Evolutionary conservation across 2,329 filamentous ascomycete genomes (phyloP).

Genomic region (Thielaviopsis ethacetica): DNA sequence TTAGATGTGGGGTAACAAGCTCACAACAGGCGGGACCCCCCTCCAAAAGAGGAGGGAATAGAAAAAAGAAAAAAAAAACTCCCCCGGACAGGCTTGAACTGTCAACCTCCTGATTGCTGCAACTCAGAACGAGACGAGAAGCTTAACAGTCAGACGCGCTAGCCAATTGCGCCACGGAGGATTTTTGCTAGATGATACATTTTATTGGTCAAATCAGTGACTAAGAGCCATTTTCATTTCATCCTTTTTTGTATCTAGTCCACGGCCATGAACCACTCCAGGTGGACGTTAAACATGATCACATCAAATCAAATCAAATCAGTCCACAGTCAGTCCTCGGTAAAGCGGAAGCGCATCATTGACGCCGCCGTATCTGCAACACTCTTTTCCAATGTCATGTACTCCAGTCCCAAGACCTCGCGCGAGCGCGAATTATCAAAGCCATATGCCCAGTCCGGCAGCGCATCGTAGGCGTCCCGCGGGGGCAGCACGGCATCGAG

Average conservation of each 20-base stretch:
- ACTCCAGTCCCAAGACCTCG: conserved; percentile 34
- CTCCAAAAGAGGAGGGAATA: neutral
- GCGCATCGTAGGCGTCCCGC: conserved; percentile 19
- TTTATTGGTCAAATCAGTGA: no score
- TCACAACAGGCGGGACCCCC: no score
- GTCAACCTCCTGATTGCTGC: conserved; percentile 5
- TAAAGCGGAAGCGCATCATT: neutral
- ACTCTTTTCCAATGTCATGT: conserved; percentile 30
- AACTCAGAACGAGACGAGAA: neutral
- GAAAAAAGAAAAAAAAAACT: neutral
- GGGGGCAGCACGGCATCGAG: conserved; percentile 19
- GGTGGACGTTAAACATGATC: no score
- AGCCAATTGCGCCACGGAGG: neutral
- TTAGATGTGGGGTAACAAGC: neutral
- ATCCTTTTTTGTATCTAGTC: no score
- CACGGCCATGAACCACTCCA: no score
- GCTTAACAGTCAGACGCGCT: neutral
- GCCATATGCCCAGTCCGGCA: conserved; percentile 23
- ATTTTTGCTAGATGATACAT: no score
- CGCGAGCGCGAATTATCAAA: conserved; percentile 33
- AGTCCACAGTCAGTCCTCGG: neutral
- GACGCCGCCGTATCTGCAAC: conserved; percentile 25
- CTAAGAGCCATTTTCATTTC: no score
- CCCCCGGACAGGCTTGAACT: conserved; percentile 11
- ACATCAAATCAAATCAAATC: neutral